Percentiles rank a stretch among this genome's conserved stretches.
These are phyloP conservation scores for Penicillium palitans DNA, from an alignment of 2,329 filamentous ascomycete genomes.

Conservation along the genomic window DNA sequence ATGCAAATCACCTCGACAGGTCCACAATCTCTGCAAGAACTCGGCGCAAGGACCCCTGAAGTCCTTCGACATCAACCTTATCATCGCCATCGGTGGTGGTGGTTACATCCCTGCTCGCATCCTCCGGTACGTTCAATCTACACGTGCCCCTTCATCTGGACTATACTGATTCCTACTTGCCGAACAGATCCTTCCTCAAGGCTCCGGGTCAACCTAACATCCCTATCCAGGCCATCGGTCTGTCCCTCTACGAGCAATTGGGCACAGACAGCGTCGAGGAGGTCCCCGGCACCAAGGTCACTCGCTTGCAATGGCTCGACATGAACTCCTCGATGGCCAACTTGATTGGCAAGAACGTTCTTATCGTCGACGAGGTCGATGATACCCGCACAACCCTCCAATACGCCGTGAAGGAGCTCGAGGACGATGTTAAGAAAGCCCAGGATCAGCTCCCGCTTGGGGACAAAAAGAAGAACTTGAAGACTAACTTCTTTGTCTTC, in stretches of 20 bases:
- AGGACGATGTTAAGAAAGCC: constrained; percentile 89
- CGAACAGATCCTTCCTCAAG: constrained; percentile 80
- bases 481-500: constrained; percentile 91
- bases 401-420: constrained; percentile 86
- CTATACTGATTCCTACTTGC: not conserved
- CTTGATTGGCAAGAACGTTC: constrained; percentile 83
- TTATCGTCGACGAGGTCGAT: constrained; percentile 95
- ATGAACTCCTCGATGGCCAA: constrained; percentile 83
- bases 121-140: constrained; percentile 60
- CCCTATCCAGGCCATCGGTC: constrained; percentile 96
- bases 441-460: constrained; percentile 69
- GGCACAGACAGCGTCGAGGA: constrained; percentile 58
- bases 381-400: constrained; percentile 92
- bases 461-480: constrained; percentile 69
- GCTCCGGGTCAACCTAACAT: constrained; percentile 85
- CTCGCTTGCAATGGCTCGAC: constrained; percentile 97
- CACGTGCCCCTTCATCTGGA: not conserved
- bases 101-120: constrained; percentile 97
- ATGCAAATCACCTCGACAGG: constrained; percentile 53
- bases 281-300: constrained; percentile 86
- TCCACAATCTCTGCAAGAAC: constrained; percentile 95
- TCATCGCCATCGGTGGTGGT: constrained; percentile 97
- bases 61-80: constrained; percentile 50
- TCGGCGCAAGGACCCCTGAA: constrained; percentile 49
- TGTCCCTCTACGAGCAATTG: constrained; percentile 93